Conservation (phyloP, 1,139 yeast genomes). For the Pichia sp. region DNA sequence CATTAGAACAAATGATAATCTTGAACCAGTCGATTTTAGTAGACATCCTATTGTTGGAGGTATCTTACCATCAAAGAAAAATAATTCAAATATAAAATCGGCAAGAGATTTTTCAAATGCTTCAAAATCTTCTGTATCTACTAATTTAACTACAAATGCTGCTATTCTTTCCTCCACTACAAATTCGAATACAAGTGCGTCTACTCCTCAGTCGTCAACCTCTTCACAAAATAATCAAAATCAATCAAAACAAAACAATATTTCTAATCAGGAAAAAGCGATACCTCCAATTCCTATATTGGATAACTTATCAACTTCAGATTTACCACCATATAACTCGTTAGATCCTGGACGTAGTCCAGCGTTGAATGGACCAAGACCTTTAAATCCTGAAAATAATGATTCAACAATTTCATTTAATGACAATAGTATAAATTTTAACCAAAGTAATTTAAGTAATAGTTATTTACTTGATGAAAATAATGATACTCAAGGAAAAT, state of each 20-base stretch:
- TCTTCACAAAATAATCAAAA: no score
- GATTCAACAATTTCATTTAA: constrained; percentile 8
- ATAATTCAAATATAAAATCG: not conserved
- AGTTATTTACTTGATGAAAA: not conserved
- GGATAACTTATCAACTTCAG: not conserved
- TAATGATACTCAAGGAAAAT: constrained; percentile 22
- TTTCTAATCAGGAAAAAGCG: no score
- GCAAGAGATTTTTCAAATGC: constrained; percentile 11
- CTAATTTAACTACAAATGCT: no score
- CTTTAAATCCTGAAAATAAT: constrained; percentile 15
- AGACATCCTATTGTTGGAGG: constrained; percentile 64
- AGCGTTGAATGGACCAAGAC: constrained; percentile 24
- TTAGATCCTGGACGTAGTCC: constrained; percentile 26
- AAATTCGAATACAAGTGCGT: no score
- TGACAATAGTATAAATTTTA: constrained; percentile 11
- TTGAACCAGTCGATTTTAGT: constrained; percentile 67
- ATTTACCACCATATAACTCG: constrained; percentile 19
- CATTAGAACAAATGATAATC: constrained; percentile 18
- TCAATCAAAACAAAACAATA: no score
- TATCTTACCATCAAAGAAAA: constrained; percentile 9
- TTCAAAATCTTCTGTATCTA: constrained; percentile 1
- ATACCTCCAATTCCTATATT: constrained; percentile 10
- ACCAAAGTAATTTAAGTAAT: not conserved
- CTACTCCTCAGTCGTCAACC: no score
- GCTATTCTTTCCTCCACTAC: no score